Evolutionary conservation across 2,329 filamentous ascomycete genomes (phyloP), one percentile per base, ranked within the genome.

Genomic region (Verticillium nonalfalfae): DNA sequence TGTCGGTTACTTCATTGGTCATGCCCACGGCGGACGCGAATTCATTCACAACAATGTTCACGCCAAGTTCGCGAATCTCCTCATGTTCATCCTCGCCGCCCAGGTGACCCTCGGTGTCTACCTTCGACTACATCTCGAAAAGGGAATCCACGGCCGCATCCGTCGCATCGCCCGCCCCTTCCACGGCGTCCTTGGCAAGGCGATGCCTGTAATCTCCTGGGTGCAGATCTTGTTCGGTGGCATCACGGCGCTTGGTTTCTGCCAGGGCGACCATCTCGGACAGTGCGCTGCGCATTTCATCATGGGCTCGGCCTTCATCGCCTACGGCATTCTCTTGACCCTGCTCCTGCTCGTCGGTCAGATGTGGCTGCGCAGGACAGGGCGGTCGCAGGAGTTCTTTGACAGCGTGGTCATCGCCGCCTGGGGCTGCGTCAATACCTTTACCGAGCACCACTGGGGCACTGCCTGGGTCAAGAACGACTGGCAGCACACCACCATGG

Each of bases 401-500:
- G 95, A 99, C 75, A 95, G 90, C 64, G 77, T 89, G 58, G 84
- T 97, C 67, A 98, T 99, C 71, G 91, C 93, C 1, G 88, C 90
- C 1, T 99, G 95, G 95, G 95, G 94, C 38, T 96, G 92, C 72
- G 89, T 99, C 76, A 99, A 98, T 75, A 98, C 95, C 9, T 98
- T 99, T 68, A 99, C 95, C 18, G 95, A 98, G 75, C 95, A 99
- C 73, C 86, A 90, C 59, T 99, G 95, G 95, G 95, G 95, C 60
- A 82, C 82, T 1, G 83, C 85, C 0, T 99, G 95, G 95, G 92
- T 90, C 59, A 87, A 85, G 75, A 98, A 97, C 71, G 95, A 99
- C 74, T 86, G 97, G 78, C 94, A 99, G 74, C 95, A 99, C 75
- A 99, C 95, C 0, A 91, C 90, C n/a, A 98, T 99, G 94, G 95